phyloP scores from a whole-genome alignment of 139 green algal genomes.

The Haematococcus lacustris region DNA sequence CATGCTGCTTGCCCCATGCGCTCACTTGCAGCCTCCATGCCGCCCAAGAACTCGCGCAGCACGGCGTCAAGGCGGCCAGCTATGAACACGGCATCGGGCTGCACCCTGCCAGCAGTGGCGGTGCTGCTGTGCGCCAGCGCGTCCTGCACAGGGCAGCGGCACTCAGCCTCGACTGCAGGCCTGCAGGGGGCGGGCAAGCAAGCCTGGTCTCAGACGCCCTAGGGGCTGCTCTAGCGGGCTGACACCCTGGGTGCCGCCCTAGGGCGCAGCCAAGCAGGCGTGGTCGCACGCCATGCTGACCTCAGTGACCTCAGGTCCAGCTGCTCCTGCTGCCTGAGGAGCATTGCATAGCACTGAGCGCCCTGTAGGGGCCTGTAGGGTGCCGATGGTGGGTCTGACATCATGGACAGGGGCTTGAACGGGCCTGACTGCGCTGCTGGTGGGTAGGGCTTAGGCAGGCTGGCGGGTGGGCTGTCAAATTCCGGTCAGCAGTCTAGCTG shows the following conservation, averaged over 20 bases:
- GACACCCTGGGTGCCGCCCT: not conserved
- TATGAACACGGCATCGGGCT: constrained; percentile 3
- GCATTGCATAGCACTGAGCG: too few relatives aligned
- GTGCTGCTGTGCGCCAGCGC: not conserved
- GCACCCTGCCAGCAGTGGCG: not conserved
- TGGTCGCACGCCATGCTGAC: not conserved
- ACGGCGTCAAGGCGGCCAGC: constrained; percentile 18
- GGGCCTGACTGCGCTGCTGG: too few relatives aligned
- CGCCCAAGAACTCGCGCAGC: constrained; percentile 11
- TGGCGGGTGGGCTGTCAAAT: too few relatives aligned
- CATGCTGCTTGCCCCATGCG: too few relatives aligned
- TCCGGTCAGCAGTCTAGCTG: too few relatives aligned
- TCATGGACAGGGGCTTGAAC: too few relatives aligned
- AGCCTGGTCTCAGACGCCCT: not conserved
- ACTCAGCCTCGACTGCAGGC: not conserved
- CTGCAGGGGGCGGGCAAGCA: not conserved
- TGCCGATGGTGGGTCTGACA: too few relatives aligned
- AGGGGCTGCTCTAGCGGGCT: not conserved
- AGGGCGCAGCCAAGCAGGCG: not conserved
- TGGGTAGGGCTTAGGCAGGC: too few relatives aligned
- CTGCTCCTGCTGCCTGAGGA: too few relatives aligned
- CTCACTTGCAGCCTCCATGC: constrained; percentile 16
- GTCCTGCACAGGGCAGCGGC: not conserved
- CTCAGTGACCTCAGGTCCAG: too few relatives aligned
- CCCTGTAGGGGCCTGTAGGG: too few relatives aligned